Percentiles rank a stretch among this genome's conserved stretches.
Evolutionary conservation across 2,329 filamentous ascomycete genomes (phyloP).

Genomic region (Ophiocordyceps camponoti-rufipedis): DNA sequence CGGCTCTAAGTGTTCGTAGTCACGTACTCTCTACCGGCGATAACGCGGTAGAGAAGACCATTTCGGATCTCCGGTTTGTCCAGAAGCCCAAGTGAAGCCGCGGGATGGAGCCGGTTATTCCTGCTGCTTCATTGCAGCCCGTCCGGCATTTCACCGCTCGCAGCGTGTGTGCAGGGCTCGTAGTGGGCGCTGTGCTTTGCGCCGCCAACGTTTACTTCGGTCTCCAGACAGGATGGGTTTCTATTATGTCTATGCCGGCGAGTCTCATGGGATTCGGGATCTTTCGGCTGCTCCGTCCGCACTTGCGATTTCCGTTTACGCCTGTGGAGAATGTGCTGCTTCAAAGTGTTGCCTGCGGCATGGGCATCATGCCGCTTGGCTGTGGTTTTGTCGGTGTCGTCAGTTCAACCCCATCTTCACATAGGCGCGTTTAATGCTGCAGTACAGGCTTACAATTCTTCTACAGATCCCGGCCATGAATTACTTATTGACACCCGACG

Average conservation of each 20-base stretch:
- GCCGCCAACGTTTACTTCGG: constrained; percentile 99
- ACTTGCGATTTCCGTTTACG: constrained; percentile 66
- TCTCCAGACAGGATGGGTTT: constrained; percentile 59
- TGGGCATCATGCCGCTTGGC: constrained; percentile 91
- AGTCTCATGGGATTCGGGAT: constrained; percentile 88
- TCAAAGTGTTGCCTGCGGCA: constrained; percentile 85
- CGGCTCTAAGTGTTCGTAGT: too few species aligned
- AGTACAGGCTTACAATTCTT: not conserved
- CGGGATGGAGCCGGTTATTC: too few species aligned
- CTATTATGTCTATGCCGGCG: constrained; percentile 92
- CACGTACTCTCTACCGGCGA: too few species aligned
- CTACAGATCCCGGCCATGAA: constrained; percentile 66
- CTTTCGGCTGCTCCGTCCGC: constrained; percentile 61
- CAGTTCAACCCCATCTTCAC: constrained; percentile 9
- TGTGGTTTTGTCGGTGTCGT: constrained; percentile 87
- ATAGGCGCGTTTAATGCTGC: not conserved
- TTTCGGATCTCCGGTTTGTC: too few species aligned
- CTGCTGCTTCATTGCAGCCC: constrained; percentile 6
- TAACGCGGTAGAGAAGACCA: too few species aligned
- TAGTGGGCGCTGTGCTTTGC: constrained; percentile 78
- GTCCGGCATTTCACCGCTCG: constrained; percentile 68
- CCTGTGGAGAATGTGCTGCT: constrained; percentile 94
- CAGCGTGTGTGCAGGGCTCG: constrained; percentile 59
- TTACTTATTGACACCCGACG: constrained; percentile 59
- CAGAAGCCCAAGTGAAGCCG: too few species aligned